Conservation (phyloP, 768 basidiomycete genomes). For the Boletellus ananiceps region DNA sequence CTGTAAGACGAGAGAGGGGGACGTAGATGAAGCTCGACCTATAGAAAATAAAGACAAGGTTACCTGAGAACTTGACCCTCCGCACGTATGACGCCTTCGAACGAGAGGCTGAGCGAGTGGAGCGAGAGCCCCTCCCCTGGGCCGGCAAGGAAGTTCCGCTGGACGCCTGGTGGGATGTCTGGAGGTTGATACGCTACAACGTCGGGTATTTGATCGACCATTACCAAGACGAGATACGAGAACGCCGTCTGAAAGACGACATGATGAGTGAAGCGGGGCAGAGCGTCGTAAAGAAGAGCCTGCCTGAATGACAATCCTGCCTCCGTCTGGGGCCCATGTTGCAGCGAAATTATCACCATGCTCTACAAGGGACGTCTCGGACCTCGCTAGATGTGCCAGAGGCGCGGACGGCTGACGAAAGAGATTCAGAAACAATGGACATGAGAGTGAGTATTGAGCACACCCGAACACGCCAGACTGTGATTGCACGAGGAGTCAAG, state of each 20-base stretch:
- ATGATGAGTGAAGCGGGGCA: neutral
- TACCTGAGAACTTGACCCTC: conserved; percentile 75
- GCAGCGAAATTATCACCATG: conserved; percentile 78
- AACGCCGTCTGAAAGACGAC: conserved; percentile 56
- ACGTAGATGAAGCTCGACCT: conserved; percentile 1
- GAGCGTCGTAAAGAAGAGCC: conserved; percentile 21
- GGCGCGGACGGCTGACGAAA: conserved; percentile 59
- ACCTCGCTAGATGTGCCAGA: conserved; percentile 70
- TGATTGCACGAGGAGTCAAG: conserved; percentile 63
- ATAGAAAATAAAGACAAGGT: neutral
- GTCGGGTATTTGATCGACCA: conserved; percentile 54
- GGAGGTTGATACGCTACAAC: conserved; percentile 54
- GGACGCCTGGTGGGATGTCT: conserved; percentile 43
- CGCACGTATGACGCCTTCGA: conserved; percentile 79
- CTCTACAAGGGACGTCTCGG: conserved; percentile 67
- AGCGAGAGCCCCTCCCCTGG: conserved; percentile 75
- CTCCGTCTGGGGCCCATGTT: conserved; percentile 82
- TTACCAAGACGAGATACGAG: conserved; percentile 74
- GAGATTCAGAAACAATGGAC: neutral
- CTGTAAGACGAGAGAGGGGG: conserved; percentile 33
- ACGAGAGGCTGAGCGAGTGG: conserved; percentile 61
- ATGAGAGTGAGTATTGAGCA: conserved; percentile 24
- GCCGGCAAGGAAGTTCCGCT: conserved; percentile 69
- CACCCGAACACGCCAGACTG: conserved; percentile 81
- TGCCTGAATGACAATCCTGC: conserved; percentile 76